These are phyloP conservation scores for Hammondia hammondi DNA, from an alignment of 169 alveolate species.

Conservation along the genomic window DNA sequence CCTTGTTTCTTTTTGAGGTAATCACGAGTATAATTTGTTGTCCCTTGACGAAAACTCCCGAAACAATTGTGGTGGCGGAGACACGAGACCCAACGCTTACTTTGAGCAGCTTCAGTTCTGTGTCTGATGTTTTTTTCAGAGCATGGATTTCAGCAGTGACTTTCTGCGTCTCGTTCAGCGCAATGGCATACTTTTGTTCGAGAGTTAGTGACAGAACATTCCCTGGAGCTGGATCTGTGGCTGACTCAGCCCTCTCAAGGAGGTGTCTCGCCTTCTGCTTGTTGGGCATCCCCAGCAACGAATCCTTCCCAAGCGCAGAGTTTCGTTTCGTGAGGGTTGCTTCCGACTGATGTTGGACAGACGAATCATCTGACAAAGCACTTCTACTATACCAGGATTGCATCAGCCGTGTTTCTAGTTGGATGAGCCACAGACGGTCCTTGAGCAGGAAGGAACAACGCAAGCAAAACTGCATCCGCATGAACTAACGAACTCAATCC, in stretches of 20 bases:
- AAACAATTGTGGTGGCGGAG: too few relatives aligned
- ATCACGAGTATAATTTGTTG: too few relatives aligned
- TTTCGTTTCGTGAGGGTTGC: not conserved
- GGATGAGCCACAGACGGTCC: conserved; percentile 10
- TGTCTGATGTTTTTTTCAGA: not conserved
- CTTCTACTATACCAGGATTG: not conserved
- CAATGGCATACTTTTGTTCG: conserved; percentile 29
- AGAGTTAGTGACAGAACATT: conserved; percentile 8
- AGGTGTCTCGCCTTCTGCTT: not conserved
- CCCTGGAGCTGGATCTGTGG: conserved; percentile 11
- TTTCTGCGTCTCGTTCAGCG: not conserved
- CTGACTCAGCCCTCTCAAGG: not conserved
- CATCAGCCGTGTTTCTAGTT: not conserved
- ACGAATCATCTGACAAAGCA: not conserved
- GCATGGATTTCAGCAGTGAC: not conserved
- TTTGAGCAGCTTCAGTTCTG: conserved; percentile 1
- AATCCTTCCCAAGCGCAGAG: not conserved
- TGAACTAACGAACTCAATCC: not conserved
- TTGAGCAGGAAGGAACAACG: not conserved
- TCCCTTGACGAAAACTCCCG: too few relatives aligned
- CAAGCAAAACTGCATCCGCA: not conserved
- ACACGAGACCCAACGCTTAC: not conserved
- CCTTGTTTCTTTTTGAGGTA: too few relatives aligned
- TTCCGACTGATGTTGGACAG: not conserved
- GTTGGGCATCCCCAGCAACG: not conserved